phyloP scores from a whole-genome alignment of 1,284 basidiomycete species.

The Anthracocystis panici-leucophaei region DNA sequence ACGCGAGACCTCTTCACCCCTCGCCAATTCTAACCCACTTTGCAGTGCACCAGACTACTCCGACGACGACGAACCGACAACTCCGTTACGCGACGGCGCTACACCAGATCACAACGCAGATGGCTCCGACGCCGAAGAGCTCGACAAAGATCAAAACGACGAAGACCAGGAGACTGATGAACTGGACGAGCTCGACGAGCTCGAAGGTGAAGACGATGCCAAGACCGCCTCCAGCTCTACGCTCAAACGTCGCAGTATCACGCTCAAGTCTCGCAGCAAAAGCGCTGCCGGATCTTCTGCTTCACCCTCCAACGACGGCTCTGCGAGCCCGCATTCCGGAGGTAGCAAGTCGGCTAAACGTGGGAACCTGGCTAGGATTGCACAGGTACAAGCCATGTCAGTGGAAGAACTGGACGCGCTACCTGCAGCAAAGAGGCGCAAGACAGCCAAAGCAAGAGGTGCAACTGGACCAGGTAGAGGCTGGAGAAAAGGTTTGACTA shows the following conservation, averaged over 20 bases:
- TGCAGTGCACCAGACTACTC: conserved; percentile 45
- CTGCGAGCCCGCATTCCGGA: conserved; percentile 28
- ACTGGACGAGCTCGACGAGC: conserved; percentile 47
- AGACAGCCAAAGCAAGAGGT: conserved; percentile 64
- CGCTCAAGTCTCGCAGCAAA: conserved; percentile 39
- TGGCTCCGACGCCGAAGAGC: conserved; percentile 21
- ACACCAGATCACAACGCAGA: conserved; percentile 4
- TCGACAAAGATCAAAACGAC: conserved; percentile 29
- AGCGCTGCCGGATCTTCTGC: conserved; percentile 22
- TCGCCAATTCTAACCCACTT: conserved; percentile 41
- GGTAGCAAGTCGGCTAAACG: conserved; percentile 22
- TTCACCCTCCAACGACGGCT: conserved; percentile 38
- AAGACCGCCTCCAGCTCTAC: conserved; percentile 19
- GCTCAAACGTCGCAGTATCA: conserved; percentile 39
- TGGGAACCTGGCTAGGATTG: conserved; percentile 23
- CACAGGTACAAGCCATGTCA: conserved; percentile 43
- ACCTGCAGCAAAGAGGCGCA: conserved; percentile 65
- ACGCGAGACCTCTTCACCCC: conserved; percentile 48
- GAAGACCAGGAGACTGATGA: conserved; percentile 44
- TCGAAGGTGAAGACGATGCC: conserved; percentile 36
- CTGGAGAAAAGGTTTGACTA: conserved; percentile 67
- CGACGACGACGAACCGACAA: conserved; percentile 31
- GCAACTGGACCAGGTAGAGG: conserved; percentile 66
- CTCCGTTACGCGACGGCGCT: conserved; percentile 9
- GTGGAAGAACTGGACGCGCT: conserved; percentile 66